Evolutionary conservation across 2,329 filamentous ascomycete species (phyloP).

Genomic region (Lachnellula arida): DNA sequence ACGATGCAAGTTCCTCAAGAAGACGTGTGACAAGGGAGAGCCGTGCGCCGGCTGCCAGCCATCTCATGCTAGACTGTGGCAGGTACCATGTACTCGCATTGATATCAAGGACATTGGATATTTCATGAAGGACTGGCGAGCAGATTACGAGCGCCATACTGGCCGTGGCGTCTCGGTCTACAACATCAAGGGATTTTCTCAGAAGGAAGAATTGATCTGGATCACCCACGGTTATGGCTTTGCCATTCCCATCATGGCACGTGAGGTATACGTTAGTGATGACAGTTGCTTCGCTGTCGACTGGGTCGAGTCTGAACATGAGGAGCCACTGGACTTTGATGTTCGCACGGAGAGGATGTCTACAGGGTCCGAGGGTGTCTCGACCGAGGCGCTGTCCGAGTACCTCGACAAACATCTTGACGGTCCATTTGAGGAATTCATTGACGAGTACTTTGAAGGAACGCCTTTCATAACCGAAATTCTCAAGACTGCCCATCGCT

Average conservation of each 20-base stretch:
- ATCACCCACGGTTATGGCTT: slow-evolving; percentile 96
- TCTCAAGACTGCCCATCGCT: slow-evolving; percentile 91
- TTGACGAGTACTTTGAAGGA: slow-evolving; percentile 93
- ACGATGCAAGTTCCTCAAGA: slow-evolving; percentile 97
- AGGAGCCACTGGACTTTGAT: slow-evolving; percentile 76
- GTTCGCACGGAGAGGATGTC: slow-evolving; percentile 84
- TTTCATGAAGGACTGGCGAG: slow-evolving; percentile 99
- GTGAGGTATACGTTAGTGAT: slow-evolving; percentile 87
- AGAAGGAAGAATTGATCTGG: slow-evolving; percentile 70
- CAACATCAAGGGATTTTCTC: slow-evolving; percentile 83
- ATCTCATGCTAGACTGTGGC: slow-evolving; percentile 91
- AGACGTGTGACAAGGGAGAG: slow-evolving; percentile 97
- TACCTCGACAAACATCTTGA: slow-evolving; percentile 96
- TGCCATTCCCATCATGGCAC: slow-evolving; percentile 85
- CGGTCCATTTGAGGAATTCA: slow-evolving; percentile 84
- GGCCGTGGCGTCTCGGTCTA: slow-evolving; percentile 83
- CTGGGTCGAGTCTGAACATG: slow-evolving; percentile 80
- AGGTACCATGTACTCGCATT: slow-evolving; percentile 94
- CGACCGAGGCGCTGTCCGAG: slow-evolving; percentile 73
- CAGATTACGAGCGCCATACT: slow-evolving; percentile 89
- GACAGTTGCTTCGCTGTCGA: slow-evolving; percentile 90
- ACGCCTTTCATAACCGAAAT: slow-evolving; percentile 95
- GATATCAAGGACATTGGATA: slow-evolving; percentile 98
- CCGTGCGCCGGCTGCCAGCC: slow-evolving; percentile 94
- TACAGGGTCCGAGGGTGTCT: slow-evolving; percentile 84